Conservation (phyloP, 78 protist genomes). For the Dictyostelium citrinum region DNA sequence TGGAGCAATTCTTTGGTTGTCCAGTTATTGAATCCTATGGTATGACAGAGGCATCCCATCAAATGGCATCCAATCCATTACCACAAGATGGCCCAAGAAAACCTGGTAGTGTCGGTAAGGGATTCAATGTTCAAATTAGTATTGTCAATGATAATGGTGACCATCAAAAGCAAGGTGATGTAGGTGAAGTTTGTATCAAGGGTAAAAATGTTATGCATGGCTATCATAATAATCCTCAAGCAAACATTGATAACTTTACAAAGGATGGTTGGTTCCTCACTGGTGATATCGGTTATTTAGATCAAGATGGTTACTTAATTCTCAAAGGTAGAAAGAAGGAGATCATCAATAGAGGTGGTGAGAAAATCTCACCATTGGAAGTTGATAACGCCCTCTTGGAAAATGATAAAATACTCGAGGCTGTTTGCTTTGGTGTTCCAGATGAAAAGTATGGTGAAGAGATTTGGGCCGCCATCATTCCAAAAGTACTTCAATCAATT, state of each 20-base stretch:
- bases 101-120: slow-evolving; percentile 86
- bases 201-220: slow-evolving; percentile 87
- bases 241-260: slow-evolving; percentile 78
- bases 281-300: slow-evolving; percentile 89
- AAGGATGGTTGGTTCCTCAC: slow-evolving; percentile 89
- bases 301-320: slow-evolving; percentile 77
- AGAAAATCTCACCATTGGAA: slow-evolving; percentile 88
- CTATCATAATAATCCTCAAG: slow-evolving; percentile 84
- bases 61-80: slow-evolving; percentile 88
- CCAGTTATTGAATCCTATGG: slow-evolving; percentile 92
- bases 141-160: slow-evolving; percentile 64
- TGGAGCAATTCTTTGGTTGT: slow-evolving; percentile 82
- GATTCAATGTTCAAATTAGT: slow-evolving; percentile 65
- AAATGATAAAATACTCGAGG: slow-evolving; percentile 80
- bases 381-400: slow-evolving; percentile 86
- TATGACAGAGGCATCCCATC: slow-evolving; percentile 91
- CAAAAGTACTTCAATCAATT: not conserved
- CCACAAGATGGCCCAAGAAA: slow-evolving; percentile 70
- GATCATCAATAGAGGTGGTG: slow-evolving; percentile 91
- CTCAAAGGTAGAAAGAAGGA: slow-evolving; percentile 92
- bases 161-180: slow-evolving; percentile 54
- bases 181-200: slow-evolving; percentile 84
- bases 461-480: slow-evolving; percentile 81
- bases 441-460: slow-evolving; percentile 88
- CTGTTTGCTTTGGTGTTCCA: slow-evolving; percentile 90